Evolutionary conservation across 2,329 filamentous ascomycete genomes (phyloP), one percentile per base, ranked within the genome.

Genomic region (Arthrobotrys pseudoclavata): DNA sequence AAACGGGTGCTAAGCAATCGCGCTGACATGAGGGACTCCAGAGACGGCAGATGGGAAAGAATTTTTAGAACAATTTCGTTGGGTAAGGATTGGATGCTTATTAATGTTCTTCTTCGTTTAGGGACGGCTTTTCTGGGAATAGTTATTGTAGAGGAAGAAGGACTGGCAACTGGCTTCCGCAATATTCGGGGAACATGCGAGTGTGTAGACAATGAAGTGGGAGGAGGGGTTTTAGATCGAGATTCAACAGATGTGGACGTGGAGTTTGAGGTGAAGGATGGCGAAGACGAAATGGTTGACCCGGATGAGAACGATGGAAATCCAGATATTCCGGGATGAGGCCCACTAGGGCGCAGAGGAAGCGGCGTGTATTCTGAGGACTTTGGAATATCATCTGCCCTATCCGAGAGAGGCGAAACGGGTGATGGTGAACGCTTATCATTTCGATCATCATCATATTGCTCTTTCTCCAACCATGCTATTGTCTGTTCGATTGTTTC

Each of bases 211-310:
- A 60, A 34, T 31, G 66, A 62, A 2, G 50, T 31, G 4, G 61
- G 60, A 26, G 72, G 72, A 4, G 72, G 72, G 15, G 72, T 76
- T 69, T 76, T 76, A 4, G 72, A 52, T 1, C 72, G 72, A 45
- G 72, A 76, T 60, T 76, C 72, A 31, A 76, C 57, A n/a, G 72
- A 76, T 50, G 72, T 76, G 12, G 66, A 76, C 62, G 72, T 76
- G 20, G 72, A 76, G 57, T 76, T 76, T 0, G 72, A 76, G 22
- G 66, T 76, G 29, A 76, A 62, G 2, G 72, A 76, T 20, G 72
- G 72, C 12, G 72, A 76, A 0, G 72, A 76, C 6, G 72, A 76
- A 37, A 76, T 62, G 9, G 72, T 76, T 6, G 72, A 76, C 12
- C 66, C 66, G 13, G 72, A 76, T 20, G 72, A 76, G 31, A 76